Evolutionary conservation across 805 yeast genomes (phyloP), one percentile per base, ranked within the genome.

Genomic region (Teunomyces atbi): DNA sequence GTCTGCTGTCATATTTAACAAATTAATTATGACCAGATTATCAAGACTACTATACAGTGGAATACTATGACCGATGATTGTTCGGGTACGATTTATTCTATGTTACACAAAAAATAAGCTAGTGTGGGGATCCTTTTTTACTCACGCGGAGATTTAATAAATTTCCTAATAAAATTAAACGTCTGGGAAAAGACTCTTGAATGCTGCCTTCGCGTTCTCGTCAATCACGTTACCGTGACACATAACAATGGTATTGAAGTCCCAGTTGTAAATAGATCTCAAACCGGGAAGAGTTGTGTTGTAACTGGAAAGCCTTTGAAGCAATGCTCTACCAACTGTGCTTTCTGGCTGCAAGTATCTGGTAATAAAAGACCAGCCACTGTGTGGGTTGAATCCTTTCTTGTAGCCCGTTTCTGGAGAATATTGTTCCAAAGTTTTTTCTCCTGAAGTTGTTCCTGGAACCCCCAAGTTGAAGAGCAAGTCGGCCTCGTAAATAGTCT

Each of bases 401-500:
- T 70, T 68, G 50, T 68, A 82, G 27, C 84, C 87, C 6, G 66
- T 53, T 30, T 52, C 67, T 1, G 70, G 64, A 19, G 72, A 65
- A 54, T 60, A 76, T 54, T 78, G 83, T 46, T 71, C 75, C 52
- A 69, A 54, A 4, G 56, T 51, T 21, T 45, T 54, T 12, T 50
- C 41, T 4, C 54, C 52, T 21, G 45, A 30, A 8, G 54, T 50
- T n/a, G 61, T 53, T 10, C 73, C 76, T 13, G 58, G 52, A 28
- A 69, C 68, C 10, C 82, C 83, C 51, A 83, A 66, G 58, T 82
- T 81, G 65, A 84, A 78, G 28, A 83, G 55, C 47, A 83, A 58
- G 59, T 84, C 89, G 11, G 83, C 89, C 53, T 76, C 81, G 49
- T 78, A 68, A 15, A 84, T 55, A 0, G 79, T 69, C 58, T 75